These are phyloP conservation scores for Schwanniomyces vanrijiae DNA, from an alignment of 805 yeast species.

Conservation along the genomic window DNA sequence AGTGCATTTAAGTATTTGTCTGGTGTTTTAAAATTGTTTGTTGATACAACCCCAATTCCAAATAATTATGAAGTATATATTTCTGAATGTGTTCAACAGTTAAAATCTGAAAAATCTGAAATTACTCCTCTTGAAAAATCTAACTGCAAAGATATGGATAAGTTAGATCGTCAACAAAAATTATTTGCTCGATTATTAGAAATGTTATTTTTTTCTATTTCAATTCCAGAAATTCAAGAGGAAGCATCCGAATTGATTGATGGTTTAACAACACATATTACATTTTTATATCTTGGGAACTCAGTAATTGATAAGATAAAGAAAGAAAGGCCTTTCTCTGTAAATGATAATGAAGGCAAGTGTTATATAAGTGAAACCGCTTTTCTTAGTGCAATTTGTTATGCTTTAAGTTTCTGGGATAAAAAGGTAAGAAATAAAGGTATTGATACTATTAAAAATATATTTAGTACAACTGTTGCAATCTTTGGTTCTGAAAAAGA, in stretches of 20 bases:
- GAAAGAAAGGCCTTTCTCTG: constrained; percentile 67
- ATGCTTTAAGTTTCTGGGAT: constrained; percentile 77
- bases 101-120: constrained; percentile 41
- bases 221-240: constrained; percentile 67
- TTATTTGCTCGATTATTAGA: constrained; percentile 65
- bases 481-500: constrained; percentile 68
- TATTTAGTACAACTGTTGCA: constrained; percentile 59
- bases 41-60: constrained; percentile 56
- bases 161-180: constrained; percentile 61
- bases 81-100: constrained; percentile 47
- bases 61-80: constrained; percentile 43
- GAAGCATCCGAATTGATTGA: constrained; percentile 65
- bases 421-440: constrained; percentile 72
- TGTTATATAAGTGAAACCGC: constrained; percentile 68
- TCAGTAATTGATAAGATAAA: constrained; percentile 68
- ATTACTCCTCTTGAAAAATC: constrained; percentile 39
- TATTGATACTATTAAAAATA: constrained; percentile 57
- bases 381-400: constrained; percentile 70
- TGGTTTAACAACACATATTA: constrained; percentile 75
- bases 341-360: constrained; percentile 77
- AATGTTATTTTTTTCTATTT: constrained; percentile 71
- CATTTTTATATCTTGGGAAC: constrained; percentile 73
- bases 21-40: constrained; percentile 63
- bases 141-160: constrained; percentile 46
- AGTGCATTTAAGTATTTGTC: constrained; percentile 77